Evolutionary conservation across 148 eudicot species (phyloP), one percentile per base, ranked within the genome.

Genomic region (Amaranthus palmeri): DNA sequence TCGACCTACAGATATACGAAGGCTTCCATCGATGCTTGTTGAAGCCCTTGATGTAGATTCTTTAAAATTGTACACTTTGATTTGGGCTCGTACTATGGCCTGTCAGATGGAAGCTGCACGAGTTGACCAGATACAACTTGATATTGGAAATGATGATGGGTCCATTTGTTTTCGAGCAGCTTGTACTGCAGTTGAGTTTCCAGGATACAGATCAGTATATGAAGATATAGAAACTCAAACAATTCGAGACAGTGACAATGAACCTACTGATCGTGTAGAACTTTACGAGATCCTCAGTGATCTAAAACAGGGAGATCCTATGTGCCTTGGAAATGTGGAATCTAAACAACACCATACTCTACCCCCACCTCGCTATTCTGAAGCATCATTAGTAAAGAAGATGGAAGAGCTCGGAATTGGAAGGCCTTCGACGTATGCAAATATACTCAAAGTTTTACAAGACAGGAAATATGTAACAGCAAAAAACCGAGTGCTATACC

Each of bases 341-440:
- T 82, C 86, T 43, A 85, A 77, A 53, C 84, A 91, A 70, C 96
- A 95, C 83, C 81, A 86, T 70, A 89, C 97, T 65, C 90, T 89
- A 63, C 92, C 88, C 72, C 96, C 96, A 60, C 86, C 92, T 49
- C 97, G 93, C 11, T 95, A 84, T 77, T 78, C 86, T 6, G 98
- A 95, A 78, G 98, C 86, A 44, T 81, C 97, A 6, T 77, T 95
- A 80, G 90, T 95, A 54, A 91, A 89, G 74, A 95, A 87, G 81
- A 70, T 95, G 81, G 98, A 95, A 77, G 98, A 95, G 81, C 96
- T 95, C 78, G 98, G 98, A 67, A 95, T 95, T 53, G 98, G 98
- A 74, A 83, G 98, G 75, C 98, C 98, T 69, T 95, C 98, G 42
- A 95, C 98, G 47, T 95, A 95, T 82, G 98, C 98, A 41, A 76